Evolutionary conservation across 495 filamentous ascomycete genomes (phyloP), one percentile per base, ranked within the genome.

Genomic region (Trichoderma orchidacearum): DNA sequence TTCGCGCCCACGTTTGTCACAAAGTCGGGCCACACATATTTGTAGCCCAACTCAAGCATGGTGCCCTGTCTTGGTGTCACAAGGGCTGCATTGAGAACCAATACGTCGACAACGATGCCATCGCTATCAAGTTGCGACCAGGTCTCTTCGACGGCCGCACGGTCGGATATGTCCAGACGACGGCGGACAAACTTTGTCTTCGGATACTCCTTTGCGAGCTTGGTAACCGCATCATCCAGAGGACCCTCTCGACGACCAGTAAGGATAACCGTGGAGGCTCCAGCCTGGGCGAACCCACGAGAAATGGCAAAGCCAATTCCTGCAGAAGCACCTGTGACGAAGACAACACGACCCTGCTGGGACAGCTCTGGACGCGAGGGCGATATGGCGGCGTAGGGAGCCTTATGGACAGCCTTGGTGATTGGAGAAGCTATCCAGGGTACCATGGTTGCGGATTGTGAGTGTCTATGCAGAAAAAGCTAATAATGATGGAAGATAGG

Each of bases 301-400:
- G 67, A 67, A 30, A 69, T 75, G 13, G 64, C 62, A 9, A 61
- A 57, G 27, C 73, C 73, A 41, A 75, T 73, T 17, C 69, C 68
- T 21, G 51, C 54, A 1, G 61, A 58, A 38, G 60, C 72, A 11
- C 76, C 79, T 5, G 78, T 79, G 28, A 83, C 60, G 23, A 80
- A 55, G 23, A 81, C 65, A 3, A 63, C 72, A 38, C 73, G 72
- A 54, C 71, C 70, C 5, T 63, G 59, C 23, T 74, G 71, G 36
- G 68, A 73, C 29, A 77, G 70, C 57, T 69, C 58, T 18, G 69
- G 62, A 12, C 68, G 68, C 0, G 60, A 55, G 18, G 77, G 71
- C 12, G 68, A 70, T 38, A 78, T 71, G 55, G 69, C 62, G 11
- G 69, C 57, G 60, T 81, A 80, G 2, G 70, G 59, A 4, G 57